Evolutionary conservation across 495 filamentous ascomycete genomes (phyloP).

Genomic region (Talaromyces stipitatus): DNA sequence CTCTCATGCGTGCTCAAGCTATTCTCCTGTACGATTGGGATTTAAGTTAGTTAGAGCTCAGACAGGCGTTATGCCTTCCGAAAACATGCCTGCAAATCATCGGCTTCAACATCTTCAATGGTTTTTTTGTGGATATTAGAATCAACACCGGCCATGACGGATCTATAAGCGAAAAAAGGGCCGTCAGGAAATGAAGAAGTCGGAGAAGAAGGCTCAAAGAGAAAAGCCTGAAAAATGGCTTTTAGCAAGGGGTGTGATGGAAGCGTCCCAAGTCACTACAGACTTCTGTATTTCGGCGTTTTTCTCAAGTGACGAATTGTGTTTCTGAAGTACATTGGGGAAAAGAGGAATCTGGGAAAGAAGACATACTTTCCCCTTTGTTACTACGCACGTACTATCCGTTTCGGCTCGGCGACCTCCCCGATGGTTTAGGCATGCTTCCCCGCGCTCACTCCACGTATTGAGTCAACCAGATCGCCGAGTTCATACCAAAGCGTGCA

Average conservation of each 20-base stretch:
- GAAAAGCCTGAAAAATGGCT: not conserved
- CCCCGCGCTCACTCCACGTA: not conserved
- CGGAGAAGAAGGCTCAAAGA: not conserved
- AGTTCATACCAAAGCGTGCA: not conserved
- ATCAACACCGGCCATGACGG: not conserved
- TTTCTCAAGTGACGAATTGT: no score
- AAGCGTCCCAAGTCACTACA: no score
- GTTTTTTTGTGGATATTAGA: not conserved
- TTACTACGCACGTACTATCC: no score
- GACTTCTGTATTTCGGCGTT: no score
- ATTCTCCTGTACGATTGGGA: not conserved
- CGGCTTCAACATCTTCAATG: not conserved
- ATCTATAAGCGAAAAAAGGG: not conserved
- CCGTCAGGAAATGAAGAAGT: not conserved
- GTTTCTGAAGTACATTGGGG: no score
- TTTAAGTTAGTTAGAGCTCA: not conserved
- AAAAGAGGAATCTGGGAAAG: no score
- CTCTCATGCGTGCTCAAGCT: not conserved
- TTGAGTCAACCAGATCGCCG: not conserved
- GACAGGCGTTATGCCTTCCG: not conserved
- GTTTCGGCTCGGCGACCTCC: not conserved
- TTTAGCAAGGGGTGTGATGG: not conserved
- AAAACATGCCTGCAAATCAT: not conserved
- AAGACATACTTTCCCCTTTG: not conserved
- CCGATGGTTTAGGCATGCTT: not conserved